Percentiles rank a stretch among this genome's conserved stretches.
Evolutionary conservation across 2,329 filamentous ascomycete species (phyloP).

Genomic region (Alternaria arborescens): DNA sequence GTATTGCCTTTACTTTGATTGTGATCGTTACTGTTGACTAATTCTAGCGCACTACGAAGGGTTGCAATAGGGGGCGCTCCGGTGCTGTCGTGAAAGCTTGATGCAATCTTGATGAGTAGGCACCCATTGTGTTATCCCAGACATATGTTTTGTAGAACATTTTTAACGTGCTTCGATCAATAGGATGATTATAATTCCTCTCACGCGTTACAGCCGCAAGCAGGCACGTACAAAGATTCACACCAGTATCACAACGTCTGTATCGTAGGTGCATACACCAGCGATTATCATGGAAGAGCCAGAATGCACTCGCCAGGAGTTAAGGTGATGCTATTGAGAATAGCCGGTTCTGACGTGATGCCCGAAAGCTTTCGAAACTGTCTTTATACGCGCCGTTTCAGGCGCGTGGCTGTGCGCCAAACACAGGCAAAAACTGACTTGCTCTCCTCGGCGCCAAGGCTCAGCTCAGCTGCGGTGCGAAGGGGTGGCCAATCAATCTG

Average conservation of each 20-base stretch:
- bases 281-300: background rate
- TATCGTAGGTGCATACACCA: background rate
- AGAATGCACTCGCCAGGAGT: background rate
- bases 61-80: background rate
- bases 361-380: background rate
- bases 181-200: background rate
- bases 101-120: background rate
- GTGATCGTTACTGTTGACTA: background rate
- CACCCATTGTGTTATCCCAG: background rate
- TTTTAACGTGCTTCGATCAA: background rate
- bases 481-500: conserved; percentile 10
- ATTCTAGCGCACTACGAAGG: background rate
- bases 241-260: background rate
- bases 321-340: background rate
- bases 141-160: background rate
- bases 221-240: background rate
- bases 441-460: conserved; percentile 9
- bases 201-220: background rate
- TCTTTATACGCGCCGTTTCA: conserved; percentile 15
- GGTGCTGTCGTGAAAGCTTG: background rate
- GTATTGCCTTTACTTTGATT: background rate
- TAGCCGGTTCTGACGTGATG: background rate
- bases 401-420: conserved; percentile 1
- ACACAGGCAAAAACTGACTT: background rate
- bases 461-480: conserved; percentile 5